phyloP scores from a whole-genome alignment of 768 basidiomycete genomes.

The Tulasnella sp. region DNA sequence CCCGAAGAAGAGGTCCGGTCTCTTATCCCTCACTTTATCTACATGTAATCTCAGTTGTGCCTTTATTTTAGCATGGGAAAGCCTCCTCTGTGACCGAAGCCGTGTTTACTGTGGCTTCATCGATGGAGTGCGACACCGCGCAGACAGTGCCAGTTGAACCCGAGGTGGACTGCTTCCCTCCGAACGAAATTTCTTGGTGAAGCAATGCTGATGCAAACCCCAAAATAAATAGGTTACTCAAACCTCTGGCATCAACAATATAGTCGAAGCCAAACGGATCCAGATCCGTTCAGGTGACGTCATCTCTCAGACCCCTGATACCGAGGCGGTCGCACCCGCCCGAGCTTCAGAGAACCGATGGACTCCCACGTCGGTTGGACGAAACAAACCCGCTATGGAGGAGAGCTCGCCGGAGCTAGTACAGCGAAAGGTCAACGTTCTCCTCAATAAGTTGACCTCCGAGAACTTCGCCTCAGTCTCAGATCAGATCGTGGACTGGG shows the following conservation, averaged over 20 bases:
- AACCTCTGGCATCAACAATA: background rate
- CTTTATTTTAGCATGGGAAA: background rate
- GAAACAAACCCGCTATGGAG: background rate
- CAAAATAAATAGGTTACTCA: background rate
- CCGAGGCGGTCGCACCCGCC: constrained; percentile 69
- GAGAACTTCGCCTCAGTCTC: constrained; percentile 43
- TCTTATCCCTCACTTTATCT: background rate
- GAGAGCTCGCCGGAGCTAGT: constrained; percentile 32
- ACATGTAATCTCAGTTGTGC: background rate
- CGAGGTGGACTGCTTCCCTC: background rate
- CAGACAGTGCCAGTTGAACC: no score
- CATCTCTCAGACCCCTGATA: background rate
- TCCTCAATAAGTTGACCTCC: constrained; percentile 44
- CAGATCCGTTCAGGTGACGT: background rate
- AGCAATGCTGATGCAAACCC: background rate
- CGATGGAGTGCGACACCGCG: no score
- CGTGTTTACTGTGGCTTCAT: no score
- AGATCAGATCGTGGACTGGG: constrained; percentile 41
- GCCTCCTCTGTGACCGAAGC: background rate
- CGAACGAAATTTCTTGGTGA: background rate
- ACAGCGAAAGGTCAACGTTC: constrained; percentile 42
- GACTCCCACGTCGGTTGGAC: constrained; percentile 40
- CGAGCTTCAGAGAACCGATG: constrained; percentile 73
- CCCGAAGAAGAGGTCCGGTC: background rate
- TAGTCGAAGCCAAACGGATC: background rate